Evolutionary conservation across 768 basidiomycete genomes (phyloP), one percentile per base, ranked within the genome.

Genomic region (Tephrocybe sp.): DNA sequence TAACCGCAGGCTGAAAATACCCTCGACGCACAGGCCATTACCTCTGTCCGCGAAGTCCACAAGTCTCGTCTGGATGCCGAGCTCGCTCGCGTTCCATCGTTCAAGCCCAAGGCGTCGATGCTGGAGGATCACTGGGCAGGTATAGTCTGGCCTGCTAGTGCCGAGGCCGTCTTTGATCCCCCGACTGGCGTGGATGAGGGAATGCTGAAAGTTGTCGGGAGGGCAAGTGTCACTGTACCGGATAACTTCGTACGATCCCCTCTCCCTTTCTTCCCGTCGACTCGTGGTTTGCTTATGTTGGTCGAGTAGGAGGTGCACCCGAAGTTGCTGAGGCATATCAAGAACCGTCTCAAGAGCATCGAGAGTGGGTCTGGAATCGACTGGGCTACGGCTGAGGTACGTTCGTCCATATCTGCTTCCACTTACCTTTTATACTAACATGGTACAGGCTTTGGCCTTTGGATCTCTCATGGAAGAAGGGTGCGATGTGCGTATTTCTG

Each of bases 361-460:
- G 81, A 88, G 42, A 73, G 69, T 27, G 88, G 83, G 1, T 72
- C 72, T n/a, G 87, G 87, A 1, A 66, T 97, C 26, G 92, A 95
- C 63, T 96, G 90, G 79, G 89, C 90, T 0, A 91, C 89, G 35
- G 93, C 91, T 4, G 94, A 97, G 74, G 91, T 86, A 35, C 5
- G 71, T 57, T 5, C 34, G 8, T 6, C 40, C 1, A 8, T 21
- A 9, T 9, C 21, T 32, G 16, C 25, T 19, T 19, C 4, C 26
- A 25, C 28, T 37, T 24, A 28, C 36, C n/a, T 31, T 44, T 16
- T 40, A 51, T 25, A 40, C 25, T n/a, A 18, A 15, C 18, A 11
- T 37, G 9, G 32, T 21, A 9, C 47, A 90, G 89, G 89, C 91
- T 0, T 67, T 97, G 65, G 93, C 94, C 0, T 91, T 94, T 59